Base-by-base conservation (phyloP, 1,284 basidiomycete genomes). In the Amylostereum areolatum region DNA sequence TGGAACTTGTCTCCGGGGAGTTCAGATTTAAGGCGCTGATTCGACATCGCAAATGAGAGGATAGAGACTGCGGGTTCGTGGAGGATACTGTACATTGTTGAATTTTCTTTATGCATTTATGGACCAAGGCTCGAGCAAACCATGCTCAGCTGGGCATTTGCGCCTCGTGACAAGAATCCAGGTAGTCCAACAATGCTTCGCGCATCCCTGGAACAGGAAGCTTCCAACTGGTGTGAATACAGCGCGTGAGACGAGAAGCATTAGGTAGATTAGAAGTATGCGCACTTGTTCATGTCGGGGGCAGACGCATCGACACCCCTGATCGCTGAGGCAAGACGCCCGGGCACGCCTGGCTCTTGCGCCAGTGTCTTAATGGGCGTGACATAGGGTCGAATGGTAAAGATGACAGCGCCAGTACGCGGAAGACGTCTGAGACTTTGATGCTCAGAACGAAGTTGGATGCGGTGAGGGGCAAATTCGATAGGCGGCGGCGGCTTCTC, bases 371-470 rank as follows among this genome's bases (percentile, higher is more conserved):
- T 73, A 7, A 90, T 63, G 4, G 77, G 77, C n/a, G 77, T 78
- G 51, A 85, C 57, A 62, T 90, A 88, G 34, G 85, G 85, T 12
- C 85, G 73, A 57, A 91, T 85, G 37, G 83, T 85, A 62, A 92
- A 92, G n/a, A 85, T 70, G 39, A 91, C 73, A 11, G 80, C 84
- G 2, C 88, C 87, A 27, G 76, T 81, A 8, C 72, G 68, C 2
- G 81, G 76, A 12, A 89, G 72, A 27, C 89, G 71, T 34, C 89
- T 72, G 46, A 92, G 66, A 8, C 83, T 86, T 66, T 91, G 88
- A 33, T 85, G 71, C 61, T 92, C 89, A 9, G 77, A 76, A 45
- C 89, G 72, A 48, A 89, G 66, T 9, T 78, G 75, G 40, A 89
- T 65, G 39, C 70, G 76, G 72, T 67, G 25, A 78, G 70, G n/a